Base-by-base conservation (phyloP, 306 rosid genomes). In the Acacia confusa region DNA sequence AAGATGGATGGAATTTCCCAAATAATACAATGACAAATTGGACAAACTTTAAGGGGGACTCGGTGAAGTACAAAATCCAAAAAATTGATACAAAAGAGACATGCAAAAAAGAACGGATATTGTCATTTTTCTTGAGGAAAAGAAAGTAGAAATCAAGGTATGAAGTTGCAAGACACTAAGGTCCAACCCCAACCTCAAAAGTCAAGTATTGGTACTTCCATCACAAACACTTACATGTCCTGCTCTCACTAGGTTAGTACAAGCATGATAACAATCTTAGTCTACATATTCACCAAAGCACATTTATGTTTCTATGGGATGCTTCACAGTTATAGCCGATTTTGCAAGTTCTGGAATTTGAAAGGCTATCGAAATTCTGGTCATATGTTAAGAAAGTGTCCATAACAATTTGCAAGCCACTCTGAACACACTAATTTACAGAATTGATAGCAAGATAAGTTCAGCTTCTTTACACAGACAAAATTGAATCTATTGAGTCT, bases 11-110 rank as follows among this genome's bases (percentile, higher is more conserved):
- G 38, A 22, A 64, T 53, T 57, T 61, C 74, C 52, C 50, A 43
- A 44, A 28, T 70, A 61, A 77, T 20, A 77, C 40, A 70, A 71
- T 63, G 41, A 38, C 30, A 70, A 47, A 63, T 63, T 63, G 69
- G 40, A 28, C 38, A 27, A 40, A 63, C 3, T 6, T 28, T 28
- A 63, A 2, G 36, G 40, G 69, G n/a, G n/a, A 63, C 40, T 28
- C 69, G 16, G 40, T 63, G 40, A 28, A 63, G 9, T 63, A 6
- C 38, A 63, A 14, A 68, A 45, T 44, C 60, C 47, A 20, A 30
- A 81, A 79, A 34, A 69, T 11, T 45, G 69, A 82, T 61, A 69
- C 70, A 64, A 76, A 53, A 66, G 78, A 76, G 24, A 41, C 30
- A 22, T 57, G 30, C 8, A 60, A 15, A 60, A 6, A 55, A 30